Evolutionary conservation across 2,329 filamentous ascomycete genomes (phyloP), one percentile per base, ranked within the genome.

Genomic region (Fusarium sp.): DNA sequence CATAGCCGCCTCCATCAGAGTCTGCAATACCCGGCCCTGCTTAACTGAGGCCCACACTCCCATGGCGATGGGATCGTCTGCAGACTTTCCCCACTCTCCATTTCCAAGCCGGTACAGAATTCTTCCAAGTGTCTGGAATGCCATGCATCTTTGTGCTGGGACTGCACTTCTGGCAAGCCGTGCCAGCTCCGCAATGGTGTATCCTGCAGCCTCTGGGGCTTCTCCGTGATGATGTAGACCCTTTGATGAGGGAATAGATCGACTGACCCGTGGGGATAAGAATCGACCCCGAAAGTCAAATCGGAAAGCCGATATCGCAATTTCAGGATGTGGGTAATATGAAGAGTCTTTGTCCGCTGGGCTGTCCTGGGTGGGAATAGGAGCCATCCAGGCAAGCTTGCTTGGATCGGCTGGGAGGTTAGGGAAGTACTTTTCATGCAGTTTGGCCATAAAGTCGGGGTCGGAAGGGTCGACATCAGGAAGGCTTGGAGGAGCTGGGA

Each of bases 341-440:
- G 94, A 89, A 4, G 92, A 94, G 73, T 92, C 89, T 72, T 87
- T 87, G 78, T 93, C 92, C 24, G 91, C 91, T 46, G 88, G 81
- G 49, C 90, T 91, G 79, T 91, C 88, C 55, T 89, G 82, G 6
- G 91, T 91, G 8, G 91, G 91, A 58, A 93, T 79, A 16, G 93
- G 92, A 59, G 92, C 91, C 89, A 98, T 96, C 96, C 96, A 99
- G 22, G 94, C 93, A 5, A 98, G 90, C 62, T 94, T 92, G 67
- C 92, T 91, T 0, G 95, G 95, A 81, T 98, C 94, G 63, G 95
- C 91, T 2, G 95, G 91, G 1, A 98, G 91, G 71, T 91, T 90
- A 14, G 96, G 95, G 83, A 98, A 99, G 88, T 98, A 99, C 82
- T 98, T 98, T 24, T 91, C 85, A 86, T 98, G 95, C 7, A 99